Evolutionary conservation across 139 green algal species (phyloP).

Genomic region (Spirogloea muscicola): DNA sequence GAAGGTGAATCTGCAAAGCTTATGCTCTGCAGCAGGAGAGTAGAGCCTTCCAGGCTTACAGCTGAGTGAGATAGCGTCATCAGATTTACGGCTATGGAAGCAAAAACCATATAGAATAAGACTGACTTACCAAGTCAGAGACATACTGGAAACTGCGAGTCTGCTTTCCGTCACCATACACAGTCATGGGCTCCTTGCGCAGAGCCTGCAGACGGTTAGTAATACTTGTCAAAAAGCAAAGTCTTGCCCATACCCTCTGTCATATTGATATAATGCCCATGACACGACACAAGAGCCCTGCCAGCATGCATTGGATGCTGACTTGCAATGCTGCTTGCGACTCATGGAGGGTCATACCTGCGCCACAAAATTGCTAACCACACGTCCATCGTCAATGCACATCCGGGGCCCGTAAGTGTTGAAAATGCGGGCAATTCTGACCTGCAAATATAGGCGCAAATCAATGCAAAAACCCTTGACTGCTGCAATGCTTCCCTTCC

Average conservation of each 20-base stretch:
- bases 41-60: neutral
- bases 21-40: neutral
- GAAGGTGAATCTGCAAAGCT: neutral
- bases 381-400: constrained; percentile 95
- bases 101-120: no score
- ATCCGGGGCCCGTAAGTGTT: constrained; percentile 96
- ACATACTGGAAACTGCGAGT: constrained; percentile 97
- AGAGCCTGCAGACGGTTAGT: constrained; percentile 63
- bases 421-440: constrained; percentile 98
- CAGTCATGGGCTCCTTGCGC: constrained; percentile 74
- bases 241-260: no score
- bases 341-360: no score
- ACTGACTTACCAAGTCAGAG: constrained; percentile 74
- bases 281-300: no score
- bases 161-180: constrained; percentile 94
- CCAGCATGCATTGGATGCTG: no score
- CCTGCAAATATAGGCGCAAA: constrained; percentile 48
- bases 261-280: no score
- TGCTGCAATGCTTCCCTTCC: no score
- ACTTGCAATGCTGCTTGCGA: no score
- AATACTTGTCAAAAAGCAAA: no score
- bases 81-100: no score
- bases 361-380: constrained; percentile 97
- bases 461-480: no score
- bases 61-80: no score